These are phyloP conservation scores for Trichoderma sp. DNA, from an alignment of 2,329 filamentous ascomycete genomes.

Conservation along the genomic window DNA sequence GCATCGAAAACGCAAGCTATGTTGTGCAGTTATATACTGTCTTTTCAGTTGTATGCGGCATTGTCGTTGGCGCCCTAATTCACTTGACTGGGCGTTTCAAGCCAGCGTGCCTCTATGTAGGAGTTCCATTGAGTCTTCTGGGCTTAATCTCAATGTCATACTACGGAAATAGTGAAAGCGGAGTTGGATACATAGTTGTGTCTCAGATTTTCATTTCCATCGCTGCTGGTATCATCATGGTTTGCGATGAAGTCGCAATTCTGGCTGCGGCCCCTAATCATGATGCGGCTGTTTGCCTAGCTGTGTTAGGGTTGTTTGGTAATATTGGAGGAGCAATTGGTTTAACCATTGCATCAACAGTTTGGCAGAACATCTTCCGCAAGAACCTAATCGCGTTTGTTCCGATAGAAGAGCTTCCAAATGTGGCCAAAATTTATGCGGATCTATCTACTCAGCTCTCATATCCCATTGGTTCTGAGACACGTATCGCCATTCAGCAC, in stretches of 20 bases:
- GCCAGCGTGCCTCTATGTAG: conserved; percentile 37
- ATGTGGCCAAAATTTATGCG: conserved; percentile 42
- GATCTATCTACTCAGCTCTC: conserved; percentile 51
- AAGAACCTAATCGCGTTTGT: conserved; percentile 49
- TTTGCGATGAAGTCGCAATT: conserved; percentile 58
- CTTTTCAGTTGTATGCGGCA: conserved; percentile 43
- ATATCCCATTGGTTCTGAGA: conserved; percentile 49
- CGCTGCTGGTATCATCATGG: conserved; percentile 57
- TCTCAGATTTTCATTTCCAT: conserved; percentile 62
- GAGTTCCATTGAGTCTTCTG: conserved; percentile 51
- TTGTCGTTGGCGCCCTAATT: conserved; percentile 43
- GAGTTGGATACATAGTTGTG: conserved; percentile 55
- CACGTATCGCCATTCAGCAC: conserved; percentile 53
- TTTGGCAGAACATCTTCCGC: conserved; percentile 62
- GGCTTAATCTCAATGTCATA: conserved; percentile 59
- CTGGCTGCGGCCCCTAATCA: conserved; percentile 59
- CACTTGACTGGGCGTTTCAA: conserved; percentile 49
- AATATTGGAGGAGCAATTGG: conserved; percentile 60
- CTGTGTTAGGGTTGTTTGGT: conserved; percentile 59
- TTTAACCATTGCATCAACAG: conserved; percentile 57
- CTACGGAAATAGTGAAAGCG: conserved; percentile 51
- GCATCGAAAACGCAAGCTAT: conserved; percentile 39
- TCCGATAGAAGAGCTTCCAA: conserved; percentile 39
- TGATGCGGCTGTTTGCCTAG: conserved; percentile 58
- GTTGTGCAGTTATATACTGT: conserved; percentile 44